Base-by-base conservation (phyloP, 2,329 filamentous ascomycete genomes). In the Fusarium compactum region DNA sequence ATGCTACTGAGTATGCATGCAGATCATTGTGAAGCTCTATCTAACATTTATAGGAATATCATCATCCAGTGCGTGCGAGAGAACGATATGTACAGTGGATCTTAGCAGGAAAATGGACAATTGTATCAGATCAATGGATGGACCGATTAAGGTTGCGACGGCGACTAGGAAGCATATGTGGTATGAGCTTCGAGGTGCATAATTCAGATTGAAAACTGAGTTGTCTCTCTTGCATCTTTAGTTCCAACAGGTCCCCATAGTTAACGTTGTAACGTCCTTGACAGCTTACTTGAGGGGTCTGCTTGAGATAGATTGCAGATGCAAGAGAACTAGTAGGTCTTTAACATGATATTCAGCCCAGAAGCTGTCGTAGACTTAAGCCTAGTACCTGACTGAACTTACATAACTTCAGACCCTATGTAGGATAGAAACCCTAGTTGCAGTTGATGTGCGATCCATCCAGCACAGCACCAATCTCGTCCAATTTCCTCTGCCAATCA, bases 401-500 rank as follows among this genome's bases (percentile, higher is more conserved):
- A n/a, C 3, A 30, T 12, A 15, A 6, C 14, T 32, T 32, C 3
- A 32, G 1, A 14, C 14, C 14, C 7, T 18, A 38, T 11, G 16
- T 6, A 11, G 3, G 9, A 38, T 2, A n/a, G 5, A n/a, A 3
- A 7, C n/a, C 2, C 8, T 32, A 32, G 6, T 16, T 18, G 7
- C 48, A 41, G 18, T 38, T n/a, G n/a, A n/a, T 44, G 1, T 66
- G 55, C 2, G 69, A 62, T 6, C 72, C 72, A 48, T 74, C 72
- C 59, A 74, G 22, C 27, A 74, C 54, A 1, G 61, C 62, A 3
- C 72, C 73, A 60, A 75, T 64, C 18, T 69, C 59, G 22, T 75
- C 71, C 56, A 75, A 15, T 30, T 75, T 64, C 25, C 50, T 63
- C 41, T 74, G 73, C 71, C 71, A 75, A 43, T 73, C 64, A 18